Conservation (phyloP, 108 stramenopile species). For the Cyclotella kingstonii region DNA sequence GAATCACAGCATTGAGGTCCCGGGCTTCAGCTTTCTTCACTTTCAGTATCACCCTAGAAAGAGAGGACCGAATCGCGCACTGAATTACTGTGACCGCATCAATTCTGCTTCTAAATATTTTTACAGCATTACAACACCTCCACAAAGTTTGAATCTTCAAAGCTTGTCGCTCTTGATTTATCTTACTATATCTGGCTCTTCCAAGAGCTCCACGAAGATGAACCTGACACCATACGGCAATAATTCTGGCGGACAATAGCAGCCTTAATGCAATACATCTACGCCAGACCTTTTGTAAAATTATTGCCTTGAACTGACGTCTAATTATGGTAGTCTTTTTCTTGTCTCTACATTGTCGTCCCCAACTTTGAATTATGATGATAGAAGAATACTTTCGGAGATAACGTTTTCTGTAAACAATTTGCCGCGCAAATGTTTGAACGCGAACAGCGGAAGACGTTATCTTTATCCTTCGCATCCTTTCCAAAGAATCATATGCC, state of each 20-base stretch:
- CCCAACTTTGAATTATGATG: constrained; percentile 26
- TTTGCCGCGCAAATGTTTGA: constrained; percentile 22
- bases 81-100: constrained; percentile 22
- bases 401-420: constrained; percentile 7
- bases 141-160: constrained; percentile 25
- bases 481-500: constrained; percentile 79
- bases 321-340: constrained; percentile 7
- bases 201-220: constrained; percentile 15
- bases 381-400: not conserved
- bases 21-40: constrained; percentile 17
- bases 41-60: constrained; percentile 1
- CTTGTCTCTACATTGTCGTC: constrained; percentile 8
- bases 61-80: constrained; percentile 15
- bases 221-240: constrained; percentile 34
- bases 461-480: constrained; percentile 48
- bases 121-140: constrained; percentile 20
- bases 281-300: constrained; percentile 34
- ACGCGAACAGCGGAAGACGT: constrained; percentile 11
- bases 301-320: constrained; percentile 12
- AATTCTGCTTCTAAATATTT: not conserved
- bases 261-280: constrained; percentile 4
- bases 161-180: constrained; percentile 19
- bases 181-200: constrained; percentile 3
- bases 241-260: constrained; percentile 5
- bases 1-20: constrained; percentile 15